Base-by-base conservation (phyloP, 768 basidiomycete species). In the Megacollybia marginata region DNA sequence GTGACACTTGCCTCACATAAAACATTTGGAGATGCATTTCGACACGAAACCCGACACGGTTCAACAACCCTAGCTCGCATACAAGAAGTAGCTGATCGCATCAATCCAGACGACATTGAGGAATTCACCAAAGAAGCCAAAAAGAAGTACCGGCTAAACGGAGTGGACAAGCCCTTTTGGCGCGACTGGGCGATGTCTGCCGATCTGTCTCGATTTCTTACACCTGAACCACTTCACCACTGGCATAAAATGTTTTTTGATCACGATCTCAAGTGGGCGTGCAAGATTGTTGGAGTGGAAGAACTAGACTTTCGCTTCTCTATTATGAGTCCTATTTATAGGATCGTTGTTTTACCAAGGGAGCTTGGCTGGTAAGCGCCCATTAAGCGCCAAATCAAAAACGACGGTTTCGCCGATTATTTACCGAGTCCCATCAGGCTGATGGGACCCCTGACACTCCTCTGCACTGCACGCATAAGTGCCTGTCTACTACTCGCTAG, bases 241-340 rank as follows among this genome's bases (percentile, higher is more conserved):
- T n/a, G n/a, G n/a, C n/a, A n/a, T n/a, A n/a, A n/a, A n/a, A n/a
- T n/a, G n/a, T n/a, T n/a, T n/a, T n/a, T n/a, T n/a, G n/a, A n/a
- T n/a, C n/a, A n/a, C n/a, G n/a, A n/a, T n/a, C n/a, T 16, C 35
- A 36, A 36, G 16, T 36, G 35, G 35, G 35, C 16, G 10, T 10
- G 35, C 35, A 10, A 16, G 10, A 36, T 36, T 16, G 16, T 36
- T 36, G 35, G 35, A 36, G 16, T 10, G 10, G 35, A 36, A 16
- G 35, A 36, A 16, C 10, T 36, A 16, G 35, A 36, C 16, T 36
- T 36, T 16, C 35, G 35, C 10, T 36, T 36, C 16, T 36, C 35
- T 0, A 44, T 69, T 16, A 55, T 75, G 9, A 69, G 71, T 19
- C 59, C 63, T n/a, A n/a, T n/a, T n/a, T n/a, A n/a, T n/a, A n/a